phyloP scores from a whole-genome alignment of 805 yeast species.

The Babjeviella inositovora region DNA sequence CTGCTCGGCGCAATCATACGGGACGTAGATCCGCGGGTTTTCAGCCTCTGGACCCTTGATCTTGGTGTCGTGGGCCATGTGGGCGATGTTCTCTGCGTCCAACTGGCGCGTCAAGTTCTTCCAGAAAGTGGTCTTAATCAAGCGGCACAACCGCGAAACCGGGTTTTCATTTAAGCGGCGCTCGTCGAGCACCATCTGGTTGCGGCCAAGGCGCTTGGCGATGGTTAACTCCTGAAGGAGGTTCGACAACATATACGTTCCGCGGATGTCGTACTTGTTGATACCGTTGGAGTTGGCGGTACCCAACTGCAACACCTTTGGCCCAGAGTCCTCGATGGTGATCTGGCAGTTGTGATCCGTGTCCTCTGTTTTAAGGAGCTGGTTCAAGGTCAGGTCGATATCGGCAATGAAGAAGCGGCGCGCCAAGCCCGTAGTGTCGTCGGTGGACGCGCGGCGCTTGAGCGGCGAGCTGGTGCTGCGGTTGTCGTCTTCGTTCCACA shows the following conservation, averaged over 20 bases:
- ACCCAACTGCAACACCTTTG: constrained; percentile 65
- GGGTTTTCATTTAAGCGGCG: constrained; percentile 79
- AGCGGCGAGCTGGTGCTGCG: constrained; percentile 1
- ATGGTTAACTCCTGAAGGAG: constrained; percentile 77
- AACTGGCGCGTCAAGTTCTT: constrained; percentile 55
- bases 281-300: constrained; percentile 78
- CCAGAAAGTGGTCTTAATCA: constrained; percentile 75
- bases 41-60: constrained; percentile 44
- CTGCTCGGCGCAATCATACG: constrained; percentile 54
- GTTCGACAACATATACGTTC: constrained; percentile 82
- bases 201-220: constrained; percentile 69
- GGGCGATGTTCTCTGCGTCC: constrained; percentile 41
- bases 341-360: constrained; percentile 77
- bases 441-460: constrained; percentile 37
- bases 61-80: constrained; percentile 69
- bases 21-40: constrained; percentile 67
- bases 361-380: constrained; percentile 62
- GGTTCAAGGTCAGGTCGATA: constrained; percentile 56
- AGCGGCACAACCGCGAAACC: constrained; percentile 55
- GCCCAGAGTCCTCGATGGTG: constrained; percentile 74
- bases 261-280: constrained; percentile 58
- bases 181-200: constrained; percentile 68
- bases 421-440: constrained; percentile 21
- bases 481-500: not conserved
- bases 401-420: constrained; percentile 56